phyloP scores from a whole-genome alignment of 1,284 basidiomycete species.

The Ganoderma boninense region DNA sequence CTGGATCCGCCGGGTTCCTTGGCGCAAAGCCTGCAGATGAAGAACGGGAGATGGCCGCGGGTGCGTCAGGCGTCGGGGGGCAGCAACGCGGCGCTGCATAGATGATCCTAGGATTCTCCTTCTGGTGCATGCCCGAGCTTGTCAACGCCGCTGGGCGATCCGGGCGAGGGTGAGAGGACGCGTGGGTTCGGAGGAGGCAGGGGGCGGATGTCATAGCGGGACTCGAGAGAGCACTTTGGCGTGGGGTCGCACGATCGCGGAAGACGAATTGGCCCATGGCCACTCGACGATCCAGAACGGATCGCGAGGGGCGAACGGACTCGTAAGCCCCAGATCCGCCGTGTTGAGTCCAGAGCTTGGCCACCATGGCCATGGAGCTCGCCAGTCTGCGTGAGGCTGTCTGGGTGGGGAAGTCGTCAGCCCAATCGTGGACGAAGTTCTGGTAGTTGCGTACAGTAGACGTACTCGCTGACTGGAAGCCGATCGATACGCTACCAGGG shows the following conservation, averaged over 20 bases:
- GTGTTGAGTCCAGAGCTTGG: not conserved
- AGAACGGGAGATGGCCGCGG: conserved; percentile 1
- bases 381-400: not conserved
- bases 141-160: not conserved
- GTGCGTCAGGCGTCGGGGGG: not conserved
- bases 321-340: not conserved
- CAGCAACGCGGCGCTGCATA: not conserved
- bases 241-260: not conserved
- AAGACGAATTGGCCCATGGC: too few relatives aligned
- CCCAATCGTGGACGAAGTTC: not conserved
- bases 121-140: not conserved
- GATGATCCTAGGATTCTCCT: not conserved
- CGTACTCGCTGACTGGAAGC: not conserved
- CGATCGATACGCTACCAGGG: not conserved
- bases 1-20: not conserved
- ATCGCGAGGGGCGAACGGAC: not conserved
- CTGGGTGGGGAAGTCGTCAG: not conserved
- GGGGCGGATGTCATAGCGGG: not conserved
- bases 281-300: not conserved
- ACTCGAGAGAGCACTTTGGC: not conserved
- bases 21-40: not conserved
- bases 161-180: not conserved
- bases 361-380: not conserved
- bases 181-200: not conserved
- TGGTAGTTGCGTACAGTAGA: not conserved